Percentiles rank a stretch among this genome's conserved stretches.
Evolutionary conservation across 768 basidiomycete species (phyloP).

Genomic region (Epithele typhae): DNA sequence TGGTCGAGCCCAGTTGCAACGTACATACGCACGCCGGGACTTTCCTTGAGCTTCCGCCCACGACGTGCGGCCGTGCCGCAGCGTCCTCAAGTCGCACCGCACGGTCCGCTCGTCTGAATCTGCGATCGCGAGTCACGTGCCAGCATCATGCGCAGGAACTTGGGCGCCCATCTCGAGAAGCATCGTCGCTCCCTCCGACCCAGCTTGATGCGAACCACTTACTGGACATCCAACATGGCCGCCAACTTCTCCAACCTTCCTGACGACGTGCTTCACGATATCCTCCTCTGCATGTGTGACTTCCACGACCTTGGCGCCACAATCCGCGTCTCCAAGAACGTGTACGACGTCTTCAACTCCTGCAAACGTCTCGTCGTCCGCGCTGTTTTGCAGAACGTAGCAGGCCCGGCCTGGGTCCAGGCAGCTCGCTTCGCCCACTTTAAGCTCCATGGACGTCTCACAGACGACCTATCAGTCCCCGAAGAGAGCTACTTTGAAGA

Average conservation of each 20-base stretch:
- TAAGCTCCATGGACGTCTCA: constrained; percentile 3
- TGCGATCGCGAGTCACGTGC: neutral
- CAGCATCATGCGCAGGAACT: neutral
- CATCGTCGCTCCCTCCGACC: too few relatives aligned
- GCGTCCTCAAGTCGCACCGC: too few relatives aligned
- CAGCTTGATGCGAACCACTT: too few relatives aligned
- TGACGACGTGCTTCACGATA: constrained; percentile 21
- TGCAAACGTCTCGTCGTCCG: constrained; percentile 20
- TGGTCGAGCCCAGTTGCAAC: too few relatives aligned
- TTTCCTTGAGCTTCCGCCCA: neutral
- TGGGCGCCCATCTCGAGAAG: too few relatives aligned
- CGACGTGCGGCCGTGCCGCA: neutral
- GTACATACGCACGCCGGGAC: too few relatives aligned
- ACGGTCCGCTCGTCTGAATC: too few relatives aligned
- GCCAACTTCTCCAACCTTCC: constrained; percentile 6
- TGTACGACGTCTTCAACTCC: constrained; percentile 18
- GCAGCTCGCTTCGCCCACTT: constrained; percentile 14
- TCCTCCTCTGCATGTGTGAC: constrained; percentile 19
- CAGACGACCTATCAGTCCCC: constrained; percentile 2
- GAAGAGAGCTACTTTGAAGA: constrained; percentile 12
- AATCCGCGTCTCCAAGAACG: constrained; percentile 15
- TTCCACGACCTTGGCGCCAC: constrained; percentile 18
- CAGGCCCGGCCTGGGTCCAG: constrained; percentile 20
- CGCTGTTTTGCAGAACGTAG: constrained; percentile 20
- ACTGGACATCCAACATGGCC: neutral